These are phyloP conservation scores for Aspergillus puulaauensis DNA, from an alignment of 2,329 filamentous ascomycete genomes.

Conservation along the genomic window DNA sequence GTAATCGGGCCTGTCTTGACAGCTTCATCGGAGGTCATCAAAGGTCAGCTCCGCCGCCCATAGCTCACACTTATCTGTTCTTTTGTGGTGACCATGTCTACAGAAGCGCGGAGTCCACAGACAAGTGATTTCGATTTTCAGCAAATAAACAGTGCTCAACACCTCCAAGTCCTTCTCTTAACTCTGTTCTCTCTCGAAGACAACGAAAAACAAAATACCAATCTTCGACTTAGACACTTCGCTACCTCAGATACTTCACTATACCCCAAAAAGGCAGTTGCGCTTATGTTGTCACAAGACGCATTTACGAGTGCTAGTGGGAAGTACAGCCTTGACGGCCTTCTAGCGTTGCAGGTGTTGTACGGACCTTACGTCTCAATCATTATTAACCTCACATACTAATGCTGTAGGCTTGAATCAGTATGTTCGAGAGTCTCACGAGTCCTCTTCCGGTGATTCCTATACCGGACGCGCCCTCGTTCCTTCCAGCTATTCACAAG, in stretches of 20 bases:
- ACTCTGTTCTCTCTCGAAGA: slow-evolving; percentile 17
- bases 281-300: slow-evolving; percentile 24
- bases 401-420: neutral
- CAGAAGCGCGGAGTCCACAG: slow-evolving; percentile 16
- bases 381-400: neutral
- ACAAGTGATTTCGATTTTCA: slow-evolving; percentile 23
- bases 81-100: neutral
- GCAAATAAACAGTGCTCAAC: neutral
- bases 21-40: slow-evolving; percentile 8
- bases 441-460: slow-evolving; percentile 30
- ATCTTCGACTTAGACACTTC: slow-evolving; percentile 19
- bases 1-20: slow-evolving; percentile 23
- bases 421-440: slow-evolving; percentile 23
- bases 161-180: slow-evolving; percentile 23
- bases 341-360: slow-evolving; percentile 27
- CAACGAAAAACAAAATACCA: slow-evolving; percentile 16
- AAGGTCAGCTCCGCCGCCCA: slow-evolving; percentile 19
- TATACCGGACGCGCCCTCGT: slow-evolving; percentile 24
- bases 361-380: slow-evolving; percentile 9
- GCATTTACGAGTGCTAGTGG: slow-evolving; percentile 21
- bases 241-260: neutral
- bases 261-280: slow-evolving; percentile 16
- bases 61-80: neutral
- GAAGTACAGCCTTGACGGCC: slow-evolving; percentile 16
- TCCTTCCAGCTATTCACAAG: slow-evolving; percentile 22